phyloP scores from a whole-genome alignment of 2,329 filamentous ascomycete species.

The Colletotrichum theobromicola region DNA sequence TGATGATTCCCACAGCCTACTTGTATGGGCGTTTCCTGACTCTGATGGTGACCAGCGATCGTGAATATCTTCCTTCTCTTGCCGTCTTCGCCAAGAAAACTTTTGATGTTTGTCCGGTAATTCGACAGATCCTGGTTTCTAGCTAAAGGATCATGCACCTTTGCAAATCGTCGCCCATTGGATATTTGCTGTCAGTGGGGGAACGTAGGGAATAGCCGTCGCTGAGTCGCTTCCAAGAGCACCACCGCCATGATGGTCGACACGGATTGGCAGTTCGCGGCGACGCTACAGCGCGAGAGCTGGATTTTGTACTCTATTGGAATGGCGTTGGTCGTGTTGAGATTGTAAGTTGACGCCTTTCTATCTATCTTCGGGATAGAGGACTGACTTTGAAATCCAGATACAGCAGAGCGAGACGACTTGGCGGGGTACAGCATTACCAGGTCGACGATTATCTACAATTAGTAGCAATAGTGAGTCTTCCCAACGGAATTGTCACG shows the following conservation, averaged over 20 bases:
- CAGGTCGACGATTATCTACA: conserved; percentile 14
- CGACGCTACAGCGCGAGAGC: neutral
- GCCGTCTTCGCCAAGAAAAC: neutral
- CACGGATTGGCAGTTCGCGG: neutral
- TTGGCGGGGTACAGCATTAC: neutral
- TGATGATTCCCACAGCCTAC: neutral
- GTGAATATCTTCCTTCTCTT: neutral
- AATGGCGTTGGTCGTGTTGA: neutral
- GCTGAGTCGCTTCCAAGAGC: neutral
- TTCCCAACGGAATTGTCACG: accelerated
- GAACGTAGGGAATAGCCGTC: neutral
- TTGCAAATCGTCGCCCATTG: neutral
- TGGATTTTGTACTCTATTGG: conserved; percentile 5
- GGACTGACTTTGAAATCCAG: neutral
- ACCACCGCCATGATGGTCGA: neutral
- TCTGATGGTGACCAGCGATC: neutral
- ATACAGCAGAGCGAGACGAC: conserved; percentile 2
- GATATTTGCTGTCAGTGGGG: neutral
- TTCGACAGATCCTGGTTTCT: neutral
- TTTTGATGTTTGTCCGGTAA: neutral
- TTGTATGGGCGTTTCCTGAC: neutral
- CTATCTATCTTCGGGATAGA: no score
- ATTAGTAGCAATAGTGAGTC: conserved; percentile 9
- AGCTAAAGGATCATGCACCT: neutral
- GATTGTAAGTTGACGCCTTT: neutral